Evolutionary conservation across 2,329 filamentous ascomycete species (phyloP), one percentile per base, ranked within the genome.

Genomic region (Mariannaea sp.): DNA sequence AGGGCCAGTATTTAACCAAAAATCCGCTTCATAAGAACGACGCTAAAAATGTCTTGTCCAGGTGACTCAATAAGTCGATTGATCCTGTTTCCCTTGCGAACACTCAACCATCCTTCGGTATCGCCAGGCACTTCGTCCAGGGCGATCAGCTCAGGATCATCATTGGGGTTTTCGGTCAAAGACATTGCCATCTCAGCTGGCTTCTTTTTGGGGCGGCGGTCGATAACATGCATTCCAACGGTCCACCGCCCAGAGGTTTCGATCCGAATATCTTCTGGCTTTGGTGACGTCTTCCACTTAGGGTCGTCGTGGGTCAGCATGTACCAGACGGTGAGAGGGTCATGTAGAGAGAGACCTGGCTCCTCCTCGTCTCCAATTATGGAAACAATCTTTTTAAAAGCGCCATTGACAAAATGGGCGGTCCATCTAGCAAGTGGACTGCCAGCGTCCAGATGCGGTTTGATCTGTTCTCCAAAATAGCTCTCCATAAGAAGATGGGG

Each of bases 211-310:
- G 75, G 73, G 38, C 94, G 81, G 29, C 85, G 80, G 76, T 99
- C 94, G 33, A 92, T 78, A 26, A 97, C 80, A 67, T 92, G 92
- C 86, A 94, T 92, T 1, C 94, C 93, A 51, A 90, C 80, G 39
- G 92, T 96, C 94, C 94, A 99, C 76, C 97, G 94, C 2, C 93
- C 94, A 2, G 83, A 77, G 0, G 92, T 95, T 75, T 99, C 94
- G 33, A 99, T 79, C 16, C 94, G 82, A 50, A 99, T 87, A 70
- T 99, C 94, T 71, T 96, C 88, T 0, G 78, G 84, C 52, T 80
- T 77, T 12, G 75, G 71, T 1, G 81, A 77, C 13, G 76, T 68
- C 70, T 78, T 80, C 86, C 86, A 89, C 24, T 70, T 72, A 14
- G 82, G 76, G 52, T 85, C 75, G 56, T 78, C 80, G 56, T 73